Evolutionary conservation across 768 basidiomycete species (phyloP).

Genomic region (Tremella mesenterica): DNA sequence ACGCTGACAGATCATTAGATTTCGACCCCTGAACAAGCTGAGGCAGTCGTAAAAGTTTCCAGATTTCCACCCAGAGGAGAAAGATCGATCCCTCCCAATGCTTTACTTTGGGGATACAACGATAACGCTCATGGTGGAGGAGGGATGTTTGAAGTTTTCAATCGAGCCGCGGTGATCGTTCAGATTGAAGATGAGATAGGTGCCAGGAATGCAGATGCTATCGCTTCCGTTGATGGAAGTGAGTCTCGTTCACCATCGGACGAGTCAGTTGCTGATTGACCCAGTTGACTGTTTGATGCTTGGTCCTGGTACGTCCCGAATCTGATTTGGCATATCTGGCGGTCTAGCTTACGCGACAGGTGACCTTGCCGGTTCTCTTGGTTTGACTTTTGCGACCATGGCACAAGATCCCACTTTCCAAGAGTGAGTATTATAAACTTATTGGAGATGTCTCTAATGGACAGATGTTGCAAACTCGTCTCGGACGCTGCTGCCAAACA

Average conservation of each 20-base stretch:
- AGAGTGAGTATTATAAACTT: no score
- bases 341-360: no score
- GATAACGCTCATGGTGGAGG: constrained; percentile 9
- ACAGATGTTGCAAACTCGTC: no score
- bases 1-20: no score
- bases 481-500: no score
- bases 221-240: constrained; percentile 17
- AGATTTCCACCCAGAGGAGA: constrained; percentile 2
- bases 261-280: background rate
- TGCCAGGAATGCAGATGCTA: constrained; percentile 13
- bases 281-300: background rate
- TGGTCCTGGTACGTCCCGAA: no score
- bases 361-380: no score
- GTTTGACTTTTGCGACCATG: no score
- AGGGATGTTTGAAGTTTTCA: constrained; percentile 9
- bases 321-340: no score
- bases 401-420: no score
- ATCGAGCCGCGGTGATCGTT: constrained; percentile 13
- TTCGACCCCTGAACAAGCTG: background rate
- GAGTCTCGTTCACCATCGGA: no score
- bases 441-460: no score
- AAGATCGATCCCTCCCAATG: constrained; percentile 14
- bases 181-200: constrained; percentile 17
- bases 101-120: constrained; percentile 11
- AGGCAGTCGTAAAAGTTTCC: background rate